Base-by-base conservation (phyloP, 495 filamentous ascomycete genomes). In the Penicillium canescens region DNA sequence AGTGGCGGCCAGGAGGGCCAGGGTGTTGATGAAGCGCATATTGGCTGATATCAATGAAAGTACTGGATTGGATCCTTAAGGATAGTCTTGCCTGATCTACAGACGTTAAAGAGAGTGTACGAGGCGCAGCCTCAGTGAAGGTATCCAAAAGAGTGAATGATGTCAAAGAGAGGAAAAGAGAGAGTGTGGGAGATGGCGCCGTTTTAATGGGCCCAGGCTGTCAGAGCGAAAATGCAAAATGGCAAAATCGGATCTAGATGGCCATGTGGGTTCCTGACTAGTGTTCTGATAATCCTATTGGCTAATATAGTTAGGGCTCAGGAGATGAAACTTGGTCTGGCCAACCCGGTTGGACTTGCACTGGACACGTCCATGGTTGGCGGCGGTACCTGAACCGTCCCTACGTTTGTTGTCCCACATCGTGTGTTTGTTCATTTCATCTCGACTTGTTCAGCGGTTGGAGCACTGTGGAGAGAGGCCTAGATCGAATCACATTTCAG, bases 141-240 rank as follows among this genome's bases (percentile, higher is more conserved):
- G 37, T 35, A 51, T 51, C 40, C 13, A 42, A 51, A 51, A 16
- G 49, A 51, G 49, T 51, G 49, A 42, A 40, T 51, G 49, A 28
- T 51, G 28, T 9, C 26, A 23, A 46, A 46, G 16, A 36, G 23
- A 42, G 40, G 12, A 24, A 43, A 13, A 40, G 28, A 21, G 35
- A 43, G 39, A 18, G 7, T 11, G 47, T 36, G 26, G 49, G 49
- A 18, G 21, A 28, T 24, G 36, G 49, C 31, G 48, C 18, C 48
- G 34, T 51, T 51, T 51, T 51, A 51, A 31, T 7, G 28, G 28
- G 28, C 28, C 28, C 28, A 31, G 28, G 28, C 23, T 24, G 23
- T 24, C 23, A 24, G 9, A 31, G 9, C 28, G 28, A 31, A 31
- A 24, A 24, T 24, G 23, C 28, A 31, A 31, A 31, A 4, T 31